A percentile compares a stretch with the other conserved stretches of the same genome.
These are phyloP conservation scores for Pseudogymnoascus verrucosus DNA, from an alignment of 2,329 filamentous ascomycete species.

Conservation along the genomic window DNA sequence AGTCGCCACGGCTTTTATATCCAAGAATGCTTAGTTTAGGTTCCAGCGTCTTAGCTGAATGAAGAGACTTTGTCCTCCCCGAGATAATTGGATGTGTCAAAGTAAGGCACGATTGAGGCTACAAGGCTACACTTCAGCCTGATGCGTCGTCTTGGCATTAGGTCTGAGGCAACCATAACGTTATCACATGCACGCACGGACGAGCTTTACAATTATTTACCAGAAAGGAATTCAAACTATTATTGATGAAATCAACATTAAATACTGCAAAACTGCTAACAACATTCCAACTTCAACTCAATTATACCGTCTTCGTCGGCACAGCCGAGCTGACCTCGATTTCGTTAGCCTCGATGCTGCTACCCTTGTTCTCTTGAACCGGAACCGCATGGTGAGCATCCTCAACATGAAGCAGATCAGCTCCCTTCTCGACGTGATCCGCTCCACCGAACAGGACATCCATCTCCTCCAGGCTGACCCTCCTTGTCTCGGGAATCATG, in stretches of 20 bases:
- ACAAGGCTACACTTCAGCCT: conserved; percentile 1
- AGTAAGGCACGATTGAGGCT: not conserved
- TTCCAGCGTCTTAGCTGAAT: not conserved
- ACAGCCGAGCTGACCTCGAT: not conserved
- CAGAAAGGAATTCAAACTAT: not conserved
- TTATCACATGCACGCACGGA: not conserved
- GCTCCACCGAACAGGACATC: conserved; percentile 42
- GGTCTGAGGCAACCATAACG: not conserved
- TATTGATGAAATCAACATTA: conserved; percentile 5
- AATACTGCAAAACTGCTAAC: not conserved
- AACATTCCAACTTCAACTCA: not conserved
- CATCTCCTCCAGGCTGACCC: conserved; percentile 46
- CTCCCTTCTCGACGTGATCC: conserved; percentile 26
- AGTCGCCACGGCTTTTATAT: not conserved
- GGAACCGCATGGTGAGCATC: conserved; percentile 20
- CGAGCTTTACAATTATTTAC: not conserved
- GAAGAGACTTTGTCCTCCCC: not conserved
- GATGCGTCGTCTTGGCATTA: not conserved
- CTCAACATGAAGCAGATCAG: conserved; percentile 20
- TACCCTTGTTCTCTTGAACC: not conserved
- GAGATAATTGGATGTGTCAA: not conserved
- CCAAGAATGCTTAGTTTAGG: conserved; percentile 3
- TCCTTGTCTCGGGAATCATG: conserved; percentile 48
- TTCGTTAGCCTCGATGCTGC: not conserved
- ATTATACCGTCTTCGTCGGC: conserved; percentile 4